Conservation (phyloP, 2,329 filamentous ascomycete species). For the Pseudogymnoascus sp. region DNA sequence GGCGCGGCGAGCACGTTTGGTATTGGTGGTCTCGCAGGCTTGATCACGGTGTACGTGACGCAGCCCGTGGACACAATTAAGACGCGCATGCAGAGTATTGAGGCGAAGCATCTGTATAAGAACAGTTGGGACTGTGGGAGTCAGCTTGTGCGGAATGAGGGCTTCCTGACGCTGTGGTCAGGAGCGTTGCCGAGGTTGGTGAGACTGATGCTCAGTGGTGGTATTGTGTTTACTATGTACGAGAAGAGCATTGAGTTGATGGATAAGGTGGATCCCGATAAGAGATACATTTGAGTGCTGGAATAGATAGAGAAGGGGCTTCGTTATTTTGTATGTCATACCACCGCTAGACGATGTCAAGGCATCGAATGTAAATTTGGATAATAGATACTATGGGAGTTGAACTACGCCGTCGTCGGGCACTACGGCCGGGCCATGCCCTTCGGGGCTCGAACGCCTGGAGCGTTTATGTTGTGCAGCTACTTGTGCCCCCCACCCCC, state of each 20-base stretch:
- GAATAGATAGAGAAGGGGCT: slow-evolving; percentile 16
- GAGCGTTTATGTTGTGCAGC: not conserved
- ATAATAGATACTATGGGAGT: not conserved
- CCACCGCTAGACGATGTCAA: not conserved
- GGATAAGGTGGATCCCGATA: slow-evolving; percentile 71
- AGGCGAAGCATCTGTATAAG: slow-evolving; percentile 72
- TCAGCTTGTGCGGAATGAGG: slow-evolving; percentile 82
- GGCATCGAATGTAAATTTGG: not conserved
- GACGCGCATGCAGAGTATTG: slow-evolving; percentile 95
- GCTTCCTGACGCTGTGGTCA: slow-evolving; percentile 85
- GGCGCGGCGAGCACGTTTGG: slow-evolving; percentile 82
- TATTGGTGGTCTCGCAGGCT: slow-evolving; percentile 78
- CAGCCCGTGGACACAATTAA: slow-evolving; percentile 86
- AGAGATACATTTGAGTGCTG: slow-evolving; percentile 62
- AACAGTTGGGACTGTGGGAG: slow-evolving; percentile 80
- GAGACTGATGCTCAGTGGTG: slow-evolving; percentile 80
- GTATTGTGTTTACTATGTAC: slow-evolving; percentile 97
- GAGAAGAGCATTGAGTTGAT: slow-evolving; percentile 93
- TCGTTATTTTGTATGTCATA: slow-evolving; percentile 12
- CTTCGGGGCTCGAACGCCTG: not conserved
- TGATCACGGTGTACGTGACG: slow-evolving; percentile 79
- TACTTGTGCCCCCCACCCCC: not conserved
- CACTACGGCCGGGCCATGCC: not conserved
- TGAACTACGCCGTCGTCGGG: not conserved
- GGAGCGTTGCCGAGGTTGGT: slow-evolving; percentile 82